These are phyloP conservation scores for Oryza brachyantha DNA, from an alignment of 176 grass and related monocot genomes.

Conservation along the genomic window DNA sequence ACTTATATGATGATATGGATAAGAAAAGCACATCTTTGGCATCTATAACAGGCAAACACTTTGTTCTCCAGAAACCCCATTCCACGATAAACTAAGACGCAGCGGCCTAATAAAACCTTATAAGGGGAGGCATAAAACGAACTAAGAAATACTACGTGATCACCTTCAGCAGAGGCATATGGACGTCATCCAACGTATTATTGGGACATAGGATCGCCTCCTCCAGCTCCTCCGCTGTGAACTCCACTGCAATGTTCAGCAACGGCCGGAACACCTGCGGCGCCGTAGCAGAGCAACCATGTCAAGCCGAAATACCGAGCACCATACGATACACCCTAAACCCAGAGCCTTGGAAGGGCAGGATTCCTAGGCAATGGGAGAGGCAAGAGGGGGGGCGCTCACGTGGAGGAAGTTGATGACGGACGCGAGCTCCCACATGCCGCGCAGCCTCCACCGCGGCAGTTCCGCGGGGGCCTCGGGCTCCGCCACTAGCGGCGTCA, in stretches of 20 bases:
- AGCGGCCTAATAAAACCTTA: neutral
- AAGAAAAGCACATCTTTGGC: neutral
- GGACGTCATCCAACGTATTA: slow-evolving; percentile 60
- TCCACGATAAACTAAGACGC: neutral
- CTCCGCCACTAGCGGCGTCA: slow-evolving; percentile 70
- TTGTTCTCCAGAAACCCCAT: neutral
- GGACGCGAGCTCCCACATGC: slow-evolving; percentile 96
- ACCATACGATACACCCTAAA: slow-evolving; percentile 24
- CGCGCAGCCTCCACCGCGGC: slow-evolving; percentile 62
- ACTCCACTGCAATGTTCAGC: slow-evolving; percentile 76
- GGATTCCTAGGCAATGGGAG: neutral
- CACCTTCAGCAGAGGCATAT: slow-evolving; percentile 88
- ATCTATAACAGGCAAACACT: neutral
- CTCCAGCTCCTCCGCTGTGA: slow-evolving; percentile 95
- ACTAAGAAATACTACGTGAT: neutral
- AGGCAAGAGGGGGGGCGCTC: slow-evolving; percentile 6
- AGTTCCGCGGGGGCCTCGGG: slow-evolving; percentile 44
- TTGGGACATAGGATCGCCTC: slow-evolving; percentile 70
- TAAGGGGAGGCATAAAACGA: neutral
- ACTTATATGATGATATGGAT: neutral
- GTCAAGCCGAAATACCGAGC: slow-evolving; percentile 13
- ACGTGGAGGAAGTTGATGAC: slow-evolving; percentile 92
- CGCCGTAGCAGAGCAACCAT: slow-evolving; percentile 20
- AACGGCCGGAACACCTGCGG: slow-evolving; percentile 77
- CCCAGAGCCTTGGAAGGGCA: neutral